A percentile compares a stretch with the other conserved stretches of the same genome.
These are phyloP conservation scores for Zymoseptoria ardabiliae DNA, from an alignment of 2,329 filamentous ascomycete genomes.

Conservation along the genomic window DNA sequence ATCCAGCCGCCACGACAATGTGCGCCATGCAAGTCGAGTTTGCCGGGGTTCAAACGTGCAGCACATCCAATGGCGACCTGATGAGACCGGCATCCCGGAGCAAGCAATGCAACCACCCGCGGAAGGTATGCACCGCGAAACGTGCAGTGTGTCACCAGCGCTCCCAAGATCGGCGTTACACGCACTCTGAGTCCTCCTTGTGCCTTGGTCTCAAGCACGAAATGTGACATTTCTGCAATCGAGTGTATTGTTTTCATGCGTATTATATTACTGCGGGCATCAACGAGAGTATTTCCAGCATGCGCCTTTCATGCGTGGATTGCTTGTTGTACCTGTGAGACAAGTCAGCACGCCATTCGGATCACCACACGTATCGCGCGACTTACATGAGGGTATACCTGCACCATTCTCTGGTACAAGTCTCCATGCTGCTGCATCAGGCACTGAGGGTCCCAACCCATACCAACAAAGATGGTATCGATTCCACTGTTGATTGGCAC, in stretches of 20 bases:
- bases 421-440: conserved; percentile 75
- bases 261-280: neutral
- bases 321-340: conserved; percentile 51
- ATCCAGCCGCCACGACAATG: neutral
- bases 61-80: neutral
- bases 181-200: neutral
- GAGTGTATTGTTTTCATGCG: neutral
- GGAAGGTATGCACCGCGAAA: neutral
- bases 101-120: neutral
- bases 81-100: neutral
- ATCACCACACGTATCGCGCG: neutral
- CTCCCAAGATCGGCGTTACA: neutral
- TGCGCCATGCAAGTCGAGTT: neutral
- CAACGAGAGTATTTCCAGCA: neutral
- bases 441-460: conserved; percentile 60
- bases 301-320: conserved; percentile 39
- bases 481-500: conserved; percentile 83
- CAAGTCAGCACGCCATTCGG: neutral
- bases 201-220: neutral
- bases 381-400: conserved; percentile 62
- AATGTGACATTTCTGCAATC: neutral
- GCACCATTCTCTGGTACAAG: conserved; percentile 69
- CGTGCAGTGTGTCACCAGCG: neutral
- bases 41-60: neutral
- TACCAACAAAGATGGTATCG: conserved; percentile 83